These are phyloP conservation scores for Neurospora pannonica DNA, from an alignment of 495 filamentous ascomycete species.

Conservation along the genomic window DNA sequence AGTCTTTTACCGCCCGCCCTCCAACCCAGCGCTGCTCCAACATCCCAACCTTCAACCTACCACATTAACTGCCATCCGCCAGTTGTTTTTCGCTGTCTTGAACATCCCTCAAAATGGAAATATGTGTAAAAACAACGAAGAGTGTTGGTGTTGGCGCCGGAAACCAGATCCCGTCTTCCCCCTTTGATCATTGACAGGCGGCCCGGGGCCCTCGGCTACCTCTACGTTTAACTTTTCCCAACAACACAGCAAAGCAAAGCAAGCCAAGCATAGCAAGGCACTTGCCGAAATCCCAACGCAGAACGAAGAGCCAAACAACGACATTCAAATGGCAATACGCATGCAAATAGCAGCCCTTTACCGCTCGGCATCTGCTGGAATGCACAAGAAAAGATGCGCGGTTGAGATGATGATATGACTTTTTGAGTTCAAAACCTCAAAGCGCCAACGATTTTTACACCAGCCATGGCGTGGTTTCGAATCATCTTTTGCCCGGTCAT, in stretches of 20 bases:
- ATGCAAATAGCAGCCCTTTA: neutral
- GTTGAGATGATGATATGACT: neutral
- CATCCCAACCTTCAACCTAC: neutral
- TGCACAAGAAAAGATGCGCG: neutral
- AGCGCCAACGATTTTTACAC: neutral
- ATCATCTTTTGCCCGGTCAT: neutral
- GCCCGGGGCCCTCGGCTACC: neutral
- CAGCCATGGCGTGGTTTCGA: neutral
- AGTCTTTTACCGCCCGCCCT: neutral
- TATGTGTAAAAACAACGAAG: neutral
- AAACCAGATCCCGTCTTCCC: neutral
- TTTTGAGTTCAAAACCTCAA: neutral
- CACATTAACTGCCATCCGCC: neutral
- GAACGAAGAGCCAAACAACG: neutral
- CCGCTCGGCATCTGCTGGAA: too few species aligned
- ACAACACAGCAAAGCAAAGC: neutral
- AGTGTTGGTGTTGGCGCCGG: neutral
- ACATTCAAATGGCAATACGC: neutral
- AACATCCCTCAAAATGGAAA: neutral
- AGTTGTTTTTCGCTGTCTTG: neutral
- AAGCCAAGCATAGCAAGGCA: neutral
- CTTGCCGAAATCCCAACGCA: neutral
- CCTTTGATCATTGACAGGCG: neutral
- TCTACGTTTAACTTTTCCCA: neutral
- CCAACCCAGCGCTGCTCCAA: too few species aligned